Base-by-base conservation (phyloP, 2,329 filamentous ascomycete genomes). In the Fusarium hainanense region DNA sequence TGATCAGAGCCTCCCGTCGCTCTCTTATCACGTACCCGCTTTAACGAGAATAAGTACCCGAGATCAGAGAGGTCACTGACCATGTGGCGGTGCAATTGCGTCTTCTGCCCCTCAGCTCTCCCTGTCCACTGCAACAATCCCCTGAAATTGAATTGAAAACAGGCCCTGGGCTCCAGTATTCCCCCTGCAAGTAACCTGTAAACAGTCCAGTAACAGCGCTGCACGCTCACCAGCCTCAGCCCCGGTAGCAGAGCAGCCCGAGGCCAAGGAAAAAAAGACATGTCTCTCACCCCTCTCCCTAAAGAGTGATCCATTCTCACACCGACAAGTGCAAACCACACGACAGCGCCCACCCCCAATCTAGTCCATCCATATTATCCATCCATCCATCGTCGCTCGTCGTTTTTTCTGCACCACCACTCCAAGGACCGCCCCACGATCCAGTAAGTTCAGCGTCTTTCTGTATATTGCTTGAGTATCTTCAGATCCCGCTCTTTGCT, bases 321-420 rank as follows among this genome's bases (percentile, higher is more conserved):
- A 76, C 75, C 75, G 75, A 76, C 75, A 76, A 75, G 69, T 75
- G 34, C 70, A 72, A 72, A 73, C 74, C 71, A 72, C 59, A 67
- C 68, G 66, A 73, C 73, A 58, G 71, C 65, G 60, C 62, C 63
- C 68, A 70, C 60, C 60, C 60, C 63, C 63, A 66, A 65, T 59
- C 60, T 23, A 41, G 54, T 66, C 54, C 61, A 66, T 52, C 49
- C 49, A 52, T 52, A 52, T 52, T 66, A 66, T 66, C 63, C 63
- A 66, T 66, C 61, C 63, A 66, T 66, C 63, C 63, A 70, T 70
- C 70, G 55, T 66, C 69, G 71, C 75, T 67, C 72, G 70, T 76
- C 73, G 72, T 74, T 73, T 73, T 74, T 72, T 73, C 73, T 75
- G 72, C 73, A 74, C 70, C 68, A 73, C 74, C 74, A 73, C 73